Conservation (phyloP, 2,329 filamentous ascomycete genomes). For the Cytospora schulzeri region DNA sequence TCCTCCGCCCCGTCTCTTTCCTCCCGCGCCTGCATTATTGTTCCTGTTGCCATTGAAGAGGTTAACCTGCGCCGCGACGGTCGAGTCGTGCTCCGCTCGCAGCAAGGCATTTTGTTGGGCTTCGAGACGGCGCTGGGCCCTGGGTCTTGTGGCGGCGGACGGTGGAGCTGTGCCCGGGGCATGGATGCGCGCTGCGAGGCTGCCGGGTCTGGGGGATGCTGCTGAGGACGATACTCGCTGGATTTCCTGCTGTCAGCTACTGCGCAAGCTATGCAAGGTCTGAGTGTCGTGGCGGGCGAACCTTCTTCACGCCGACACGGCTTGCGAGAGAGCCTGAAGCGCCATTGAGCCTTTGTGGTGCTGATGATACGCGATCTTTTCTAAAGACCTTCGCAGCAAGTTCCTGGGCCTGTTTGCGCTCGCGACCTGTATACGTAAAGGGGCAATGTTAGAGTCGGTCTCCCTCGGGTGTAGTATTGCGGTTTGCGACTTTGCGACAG, state of each 20-base stretch:
- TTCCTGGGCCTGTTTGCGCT: constrained; percentile 70
- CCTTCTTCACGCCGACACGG: constrained; percentile 74
- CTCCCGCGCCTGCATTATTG: constrained; percentile 29
- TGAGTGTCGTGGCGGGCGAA: constrained; percentile 37
- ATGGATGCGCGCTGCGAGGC: constrained; percentile 52
- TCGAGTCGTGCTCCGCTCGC: constrained; percentile 42
- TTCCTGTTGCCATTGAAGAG: constrained; percentile 30
- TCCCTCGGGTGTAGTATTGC: not conserved
- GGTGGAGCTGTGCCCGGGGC: constrained; percentile 39
- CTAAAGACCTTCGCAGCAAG: constrained; percentile 75
- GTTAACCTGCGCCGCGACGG: constrained; percentile 38
- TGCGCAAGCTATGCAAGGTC: constrained; percentile 28
- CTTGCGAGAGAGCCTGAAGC: constrained; percentile 65
- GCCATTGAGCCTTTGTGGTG: constrained; percentile 50
- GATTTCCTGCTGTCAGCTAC: constrained; percentile 7
- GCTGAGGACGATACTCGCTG: constrained; percentile 34
- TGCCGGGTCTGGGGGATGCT: constrained; percentile 36
- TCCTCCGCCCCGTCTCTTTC: constrained; percentile 29
- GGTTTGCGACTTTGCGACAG: constrained; percentile 6
- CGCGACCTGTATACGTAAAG: constrained; percentile 50
- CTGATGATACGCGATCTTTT: constrained; percentile 59
- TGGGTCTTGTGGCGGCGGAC: constrained; percentile 32
- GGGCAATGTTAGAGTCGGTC: constrained; percentile 16
- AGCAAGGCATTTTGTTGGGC: constrained; percentile 40
- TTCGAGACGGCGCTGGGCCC: constrained; percentile 39